Evolutionary conservation across 257 asterid genomes (phyloP).

Genomic region (Solanum ossicruentum): DNA sequence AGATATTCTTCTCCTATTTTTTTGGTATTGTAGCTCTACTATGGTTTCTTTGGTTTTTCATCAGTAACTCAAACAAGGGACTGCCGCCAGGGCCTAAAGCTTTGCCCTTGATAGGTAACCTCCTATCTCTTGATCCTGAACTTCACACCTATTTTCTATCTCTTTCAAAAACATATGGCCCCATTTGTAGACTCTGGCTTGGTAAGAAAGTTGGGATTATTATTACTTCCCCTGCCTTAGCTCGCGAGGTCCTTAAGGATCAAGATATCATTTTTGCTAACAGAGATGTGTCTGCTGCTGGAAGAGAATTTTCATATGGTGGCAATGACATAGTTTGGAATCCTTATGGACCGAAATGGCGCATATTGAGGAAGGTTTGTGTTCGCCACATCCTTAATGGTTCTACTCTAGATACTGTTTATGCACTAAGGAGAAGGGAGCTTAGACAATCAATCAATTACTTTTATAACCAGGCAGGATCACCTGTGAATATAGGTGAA

Average conservation of each 20-base stretch:
- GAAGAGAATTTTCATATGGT: slow-evolving; percentile 38
- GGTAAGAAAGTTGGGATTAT: slow-evolving; percentile 44
- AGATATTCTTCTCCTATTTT: not conserved
- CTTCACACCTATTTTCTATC: slow-evolving; percentile 43
- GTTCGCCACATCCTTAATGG: slow-evolving; percentile 47
- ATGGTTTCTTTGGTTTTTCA: slow-evolving; percentile 5
- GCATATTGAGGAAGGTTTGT: slow-evolving; percentile 53
- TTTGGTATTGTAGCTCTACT: slow-evolving; percentile 16
- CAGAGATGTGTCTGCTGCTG: slow-evolving; percentile 62
- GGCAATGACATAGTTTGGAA: slow-evolving; percentile 53
- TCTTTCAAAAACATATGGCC: slow-evolving; percentile 42
- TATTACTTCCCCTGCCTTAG: slow-evolving; percentile 41
- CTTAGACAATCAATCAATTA: slow-evolving; percentile 28
- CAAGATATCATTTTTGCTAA: slow-evolving; percentile 56
- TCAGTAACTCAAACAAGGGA: not conserved
- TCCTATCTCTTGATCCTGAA: slow-evolving; percentile 62
- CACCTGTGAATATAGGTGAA: slow-evolving; percentile 41
- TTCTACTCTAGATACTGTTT: slow-evolving; percentile 39
- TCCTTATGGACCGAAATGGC: slow-evolving; percentile 69
- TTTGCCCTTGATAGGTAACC: slow-evolving; percentile 54
- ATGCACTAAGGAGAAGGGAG: slow-evolving; percentile 32
- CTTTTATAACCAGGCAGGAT: slow-evolving; percentile 20
- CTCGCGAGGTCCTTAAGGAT: slow-evolving; percentile 45
- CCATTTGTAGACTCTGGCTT: slow-evolving; percentile 41
- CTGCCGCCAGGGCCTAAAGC: slow-evolving; percentile 59